Conservation (phyloP, 768 basidiomycete genomes). For the Suillus paluster region DNA sequence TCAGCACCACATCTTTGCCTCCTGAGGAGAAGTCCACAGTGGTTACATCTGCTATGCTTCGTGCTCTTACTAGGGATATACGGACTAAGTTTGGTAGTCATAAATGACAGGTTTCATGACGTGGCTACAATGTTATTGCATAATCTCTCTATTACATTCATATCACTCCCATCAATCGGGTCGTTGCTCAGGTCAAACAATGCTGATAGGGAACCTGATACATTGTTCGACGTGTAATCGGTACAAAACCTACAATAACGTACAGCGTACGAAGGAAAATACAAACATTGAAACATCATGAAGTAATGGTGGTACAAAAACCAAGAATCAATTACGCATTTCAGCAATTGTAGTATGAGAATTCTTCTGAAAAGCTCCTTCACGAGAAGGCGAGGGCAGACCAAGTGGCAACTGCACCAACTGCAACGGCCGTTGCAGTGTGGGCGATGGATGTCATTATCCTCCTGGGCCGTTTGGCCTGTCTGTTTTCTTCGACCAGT, state of each 20-base stretch:
- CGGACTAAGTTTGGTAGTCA: slow-evolving; percentile 33
- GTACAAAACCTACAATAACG: slow-evolving; percentile 6
- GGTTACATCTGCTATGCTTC: slow-evolving; percentile 70
- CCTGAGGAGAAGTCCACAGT: slow-evolving; percentile 37
- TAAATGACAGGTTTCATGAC: neutral
- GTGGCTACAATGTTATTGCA: too few species aligned
- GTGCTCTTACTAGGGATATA: slow-evolving; percentile 38
- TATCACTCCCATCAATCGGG: too few species aligned
- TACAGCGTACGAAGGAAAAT: slow-evolving; percentile 3
- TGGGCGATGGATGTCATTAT: slow-evolving; percentile 47
- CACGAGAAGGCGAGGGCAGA: slow-evolving; percentile 70
- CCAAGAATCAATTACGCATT: slow-evolving; percentile 4
- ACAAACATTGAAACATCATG: neutral
- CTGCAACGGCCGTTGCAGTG: slow-evolving; percentile 63
- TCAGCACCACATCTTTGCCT: slow-evolving; percentile 47
- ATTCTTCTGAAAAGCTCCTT: slow-evolving; percentile 15
- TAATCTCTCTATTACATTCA: too few species aligned
- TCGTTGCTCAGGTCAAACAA: neutral
- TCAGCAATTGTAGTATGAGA: neutral
- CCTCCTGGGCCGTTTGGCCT: slow-evolving; percentile 51
- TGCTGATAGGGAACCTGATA: neutral
- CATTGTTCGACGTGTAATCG: slow-evolving; percentile 1
- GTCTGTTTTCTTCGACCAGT: slow-evolving; percentile 20
- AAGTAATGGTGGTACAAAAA: slow-evolving; percentile 5
- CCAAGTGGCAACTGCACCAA: slow-evolving; percentile 78